Base-by-base conservation (phyloP, 108 stramenopile genomes). In the Nitzschia sp. region DNA sequence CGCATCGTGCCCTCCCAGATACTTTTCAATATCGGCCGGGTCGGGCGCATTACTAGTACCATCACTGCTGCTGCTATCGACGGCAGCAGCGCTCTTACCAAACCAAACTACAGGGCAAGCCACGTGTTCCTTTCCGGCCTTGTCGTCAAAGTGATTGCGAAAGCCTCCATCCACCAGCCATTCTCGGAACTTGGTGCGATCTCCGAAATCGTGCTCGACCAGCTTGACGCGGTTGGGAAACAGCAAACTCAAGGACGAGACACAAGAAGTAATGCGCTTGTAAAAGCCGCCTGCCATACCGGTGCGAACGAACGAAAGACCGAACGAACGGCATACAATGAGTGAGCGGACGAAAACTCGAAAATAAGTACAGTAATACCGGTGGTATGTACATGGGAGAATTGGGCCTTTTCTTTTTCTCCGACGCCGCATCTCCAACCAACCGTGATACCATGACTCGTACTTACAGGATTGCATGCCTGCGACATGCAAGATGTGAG, bases 251-350 rank as follows among this genome's bases (percentile, higher is more conserved):
- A 95, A 69, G 45, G 90, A 91, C 26, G 80, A 71, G 30, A 95
- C 82, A 34, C 91, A 88, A 45, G 63, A 66, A 11, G 80, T 61
- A 25, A 85, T 81, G 44, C 90, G 84, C 45, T 79, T 83, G 75
- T 91, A 95, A 73, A 95, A 95, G 2, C 94, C 94, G 60, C 94
- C 86, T 87, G n/a, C n/a, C n/a, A n/a, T n/a, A n/a, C n/a, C n/a
- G n/a, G n/a, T n/a, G n/a, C n/a, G n/a, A n/a, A n/a, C n/a, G n/a
- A n/a, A n/a, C n/a, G n/a, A n/a, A n/a, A n/a, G n/a, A n/a, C n/a
- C n/a, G n/a, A n/a, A n/a, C n/a, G n/a, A n/a, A n/a, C n/a, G n/a
- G n/a, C n/a, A n/a, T n/a, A n/a, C n/a, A n/a, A n/a, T n/a, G n/a
- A n/a, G n/a, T n/a, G n/a, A n/a, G n/a, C n/a, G n/a, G n/a, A n/a